Conservation (phyloP, 2,329 filamentous ascomycete genomes). For the Phyllosticta citriasiana region DNA sequence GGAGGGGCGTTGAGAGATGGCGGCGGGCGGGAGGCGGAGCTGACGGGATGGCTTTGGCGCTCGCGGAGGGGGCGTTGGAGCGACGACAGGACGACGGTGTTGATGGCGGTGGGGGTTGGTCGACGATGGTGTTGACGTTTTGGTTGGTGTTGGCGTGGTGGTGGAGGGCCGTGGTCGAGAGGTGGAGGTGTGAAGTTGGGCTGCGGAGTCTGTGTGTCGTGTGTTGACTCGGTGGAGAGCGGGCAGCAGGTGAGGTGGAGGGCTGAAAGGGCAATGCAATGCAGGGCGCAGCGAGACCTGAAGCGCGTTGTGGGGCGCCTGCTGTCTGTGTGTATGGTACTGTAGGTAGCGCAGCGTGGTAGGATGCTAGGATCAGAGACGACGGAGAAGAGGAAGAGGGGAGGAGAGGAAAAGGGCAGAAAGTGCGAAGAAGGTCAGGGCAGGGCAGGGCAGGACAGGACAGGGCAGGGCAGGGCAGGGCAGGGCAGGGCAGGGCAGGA, state of each 20-base stretch:
- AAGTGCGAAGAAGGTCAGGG: no score
- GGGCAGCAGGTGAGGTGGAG: not conserved
- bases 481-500: no score
- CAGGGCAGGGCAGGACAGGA: no score
- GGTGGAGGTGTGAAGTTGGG: not conserved
- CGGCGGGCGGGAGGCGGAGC: constrained; percentile 5
- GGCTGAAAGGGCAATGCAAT: not conserved
- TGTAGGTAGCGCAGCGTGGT: not conserved
- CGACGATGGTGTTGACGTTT: not conserved
- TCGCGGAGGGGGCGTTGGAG: constrained; percentile 18
- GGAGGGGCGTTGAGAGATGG: not conserved
- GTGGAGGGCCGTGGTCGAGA: not conserved
- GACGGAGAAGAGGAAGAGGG: no score
- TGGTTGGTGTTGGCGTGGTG: not conserved
- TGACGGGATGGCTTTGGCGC: constrained; percentile 12
- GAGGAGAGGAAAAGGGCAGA: no score
- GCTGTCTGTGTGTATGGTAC: not conserved
- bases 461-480: no score
- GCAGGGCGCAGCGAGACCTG: not conserved
- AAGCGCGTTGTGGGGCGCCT: not conserved
- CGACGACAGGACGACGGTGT: constrained; percentile 19
- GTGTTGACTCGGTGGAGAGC: not conserved
- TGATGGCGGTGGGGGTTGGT: constrained; percentile 13
- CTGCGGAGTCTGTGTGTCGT: not conserved
- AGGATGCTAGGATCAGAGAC: no score